Evolutionary conservation across 371 early-diverging fungal genomes (phyloP).

Genomic region (Mucor racemosus): DNA sequence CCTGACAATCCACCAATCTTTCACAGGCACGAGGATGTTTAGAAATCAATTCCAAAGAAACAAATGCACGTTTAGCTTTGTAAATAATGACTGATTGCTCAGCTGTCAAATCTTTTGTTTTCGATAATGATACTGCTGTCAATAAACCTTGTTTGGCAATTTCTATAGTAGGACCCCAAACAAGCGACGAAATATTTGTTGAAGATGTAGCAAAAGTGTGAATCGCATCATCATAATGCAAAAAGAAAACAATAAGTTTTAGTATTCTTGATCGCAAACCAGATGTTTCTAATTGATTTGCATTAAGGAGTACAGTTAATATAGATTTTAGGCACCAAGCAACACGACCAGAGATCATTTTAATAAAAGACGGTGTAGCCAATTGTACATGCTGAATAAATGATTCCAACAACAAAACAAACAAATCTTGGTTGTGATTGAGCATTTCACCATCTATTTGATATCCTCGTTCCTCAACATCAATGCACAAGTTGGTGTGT

Average conservation of each 20-base stretch:
- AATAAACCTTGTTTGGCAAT: constrained; percentile 28
- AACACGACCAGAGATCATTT: constrained; percentile 13
- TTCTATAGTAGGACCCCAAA: constrained; percentile 38
- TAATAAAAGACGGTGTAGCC: constrained; percentile 2
- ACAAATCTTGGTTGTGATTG: constrained; percentile 18
- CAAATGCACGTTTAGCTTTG: constrained; percentile 36
- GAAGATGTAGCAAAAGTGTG: constrained; percentile 29
- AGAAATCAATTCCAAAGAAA: constrained; percentile 20
- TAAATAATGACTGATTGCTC: constrained; percentile 7
- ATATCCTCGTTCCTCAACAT: constrained; percentile 28
- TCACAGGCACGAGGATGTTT: constrained; percentile 32
- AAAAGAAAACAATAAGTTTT: constrained; percentile 28
- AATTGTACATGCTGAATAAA: constrained; percentile 36
- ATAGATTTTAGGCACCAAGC: constrained; percentile 31
- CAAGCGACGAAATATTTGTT: constrained; percentile 18
- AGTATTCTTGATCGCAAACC: constrained; percentile 18
- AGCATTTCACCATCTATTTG: background rate
- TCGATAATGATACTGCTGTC: background rate
- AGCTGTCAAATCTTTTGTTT: background rate
- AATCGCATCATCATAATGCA: constrained; percentile 36
- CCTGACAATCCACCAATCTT: constrained; percentile 27
- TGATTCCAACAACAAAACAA: constrained; percentile 25
- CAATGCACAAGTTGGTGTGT: constrained; percentile 23
- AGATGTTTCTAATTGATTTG: background rate
- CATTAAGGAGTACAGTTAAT: constrained; percentile 14